Base-by-base conservation (phyloP, 2,329 filamentous ascomycete genomes). In the Bretziella fagacearum region DNA sequence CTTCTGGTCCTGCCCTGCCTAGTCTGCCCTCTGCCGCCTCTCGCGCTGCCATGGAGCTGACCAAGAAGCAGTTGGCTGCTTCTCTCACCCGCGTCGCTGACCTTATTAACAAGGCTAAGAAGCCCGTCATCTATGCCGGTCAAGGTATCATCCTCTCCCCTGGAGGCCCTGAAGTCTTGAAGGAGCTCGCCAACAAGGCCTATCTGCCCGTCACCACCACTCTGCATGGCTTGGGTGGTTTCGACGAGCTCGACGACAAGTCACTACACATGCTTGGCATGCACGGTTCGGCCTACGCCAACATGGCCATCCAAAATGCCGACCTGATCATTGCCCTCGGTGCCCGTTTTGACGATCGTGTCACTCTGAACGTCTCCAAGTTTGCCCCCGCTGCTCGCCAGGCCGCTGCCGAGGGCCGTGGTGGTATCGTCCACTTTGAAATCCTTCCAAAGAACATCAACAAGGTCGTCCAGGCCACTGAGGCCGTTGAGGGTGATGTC, bases 401-500 rank as follows among this genome's bases (percentile, higher is more conserved):
- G 11, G 91, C 91, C 0, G 89, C 85, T 3, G 70, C 74, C 8
- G 84, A 94, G 66, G 79, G 79, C 46, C 82, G 86, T 52, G 91
- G 91, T 56, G 91, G 91, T 58, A 96, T 98, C 57, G 75, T 96
- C 13, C 89, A 98, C 64, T 96, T 96, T 58, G 89, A 96, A 62
- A 89, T 98, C 57, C 82, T 96, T 81, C 89, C 91, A 56, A 98
- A 98, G 79, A 96, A 98, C 70, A 96, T 96, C 68, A 96, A 96
- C 77, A 98, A 96, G 74, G 87, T 96, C 35, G 82, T 98, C 11
- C 85, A 96, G 65, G 87, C 89, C 6, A 95, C 84, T 35, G 86
- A 95, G 66, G 89, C 91, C 39, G 80, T 96, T 15, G 89, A 94
- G 65, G 91, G 91, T 50, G 89, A 96, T 58, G 84, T 94, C 25